Evolutionary conservation across 2,329 filamentous ascomycete genomes (phyloP).

Genomic region (Thelonectria discophora): DNA sequence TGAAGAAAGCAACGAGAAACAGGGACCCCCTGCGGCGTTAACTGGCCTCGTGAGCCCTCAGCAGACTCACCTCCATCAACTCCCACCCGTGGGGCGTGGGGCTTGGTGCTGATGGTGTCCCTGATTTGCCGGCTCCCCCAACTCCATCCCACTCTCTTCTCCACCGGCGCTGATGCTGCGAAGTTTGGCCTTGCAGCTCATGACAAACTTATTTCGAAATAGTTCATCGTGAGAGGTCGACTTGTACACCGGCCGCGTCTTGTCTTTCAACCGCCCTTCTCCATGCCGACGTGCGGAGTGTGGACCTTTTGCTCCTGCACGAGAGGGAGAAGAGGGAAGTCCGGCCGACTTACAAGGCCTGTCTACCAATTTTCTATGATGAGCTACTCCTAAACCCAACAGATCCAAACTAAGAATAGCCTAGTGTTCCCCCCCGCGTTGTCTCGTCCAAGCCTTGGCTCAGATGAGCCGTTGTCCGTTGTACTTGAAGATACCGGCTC

Average conservation of each 20-base stretch:
- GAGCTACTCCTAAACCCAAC: conserved; percentile 28
- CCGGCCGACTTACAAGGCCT: conserved; percentile 24
- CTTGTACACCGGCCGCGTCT: conserved; percentile 29
- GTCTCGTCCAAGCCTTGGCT: conserved; percentile 27
- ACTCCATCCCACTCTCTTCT: conserved; percentile 41
- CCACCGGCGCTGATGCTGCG: conserved; percentile 42
- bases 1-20: too few species aligned
- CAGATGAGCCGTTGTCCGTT: conserved; percentile 18
- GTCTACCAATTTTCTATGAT: conserved; percentile 25
- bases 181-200: conserved; percentile 36
- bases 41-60: conserved; percentile 38
- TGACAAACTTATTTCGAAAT: conserved; percentile 44
- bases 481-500: conserved; percentile 35
- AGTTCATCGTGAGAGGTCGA: conserved; percentile 35
- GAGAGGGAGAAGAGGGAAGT: background rate
- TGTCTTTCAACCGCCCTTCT: conserved; percentile 22
- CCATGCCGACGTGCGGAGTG: conserved; percentile 12
- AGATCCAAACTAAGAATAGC: conserved; percentile 39
- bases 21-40: background rate
- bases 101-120: conserved; percentile 31
- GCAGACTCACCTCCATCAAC: conserved; percentile 32
- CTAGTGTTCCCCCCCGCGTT: conserved; percentile 36
- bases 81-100: conserved; percentile 43
- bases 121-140: conserved; percentile 40
- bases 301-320: conserved; percentile 36